Percentiles rank a stretch among this genome's conserved stretches.
Conservation (phyloP, 192 early-diverging fungal species). For the Coemansia sp. region DNA sequence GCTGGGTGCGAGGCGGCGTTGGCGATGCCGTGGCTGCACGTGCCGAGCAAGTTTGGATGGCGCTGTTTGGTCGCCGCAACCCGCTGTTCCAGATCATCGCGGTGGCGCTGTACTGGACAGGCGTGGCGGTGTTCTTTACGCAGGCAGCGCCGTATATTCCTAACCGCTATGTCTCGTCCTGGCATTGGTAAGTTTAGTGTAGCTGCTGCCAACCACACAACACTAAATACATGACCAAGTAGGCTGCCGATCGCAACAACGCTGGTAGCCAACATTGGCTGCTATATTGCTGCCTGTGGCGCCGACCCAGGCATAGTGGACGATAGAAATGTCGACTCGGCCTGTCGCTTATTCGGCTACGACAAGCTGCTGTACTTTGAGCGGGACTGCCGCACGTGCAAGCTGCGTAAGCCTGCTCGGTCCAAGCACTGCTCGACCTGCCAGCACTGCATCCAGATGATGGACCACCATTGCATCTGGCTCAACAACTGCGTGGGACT, state of each 20-base stretch:
- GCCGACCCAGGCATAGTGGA: constrained; percentile 35
- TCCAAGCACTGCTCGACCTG: constrained; percentile 55
- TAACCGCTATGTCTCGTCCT: constrained; percentile 37
- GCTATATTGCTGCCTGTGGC: constrained; percentile 27
- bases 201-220: too few species aligned
- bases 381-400: constrained; percentile 33
- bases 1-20: constrained; percentile 8
- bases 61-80: constrained; percentile 42
- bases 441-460: constrained; percentile 40
- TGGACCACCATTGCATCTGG: constrained; percentile 57
- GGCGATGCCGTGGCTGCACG: constrained; percentile 14
- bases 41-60: constrained; percentile 22
- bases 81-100: constrained; percentile 40
- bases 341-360: constrained; percentile 23
- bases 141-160: constrained; percentile 40
- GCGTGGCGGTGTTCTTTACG: constrained; percentile 30
- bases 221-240: neutral
- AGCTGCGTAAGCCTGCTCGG: constrained; percentile 42
- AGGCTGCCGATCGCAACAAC: constrained; percentile 26
- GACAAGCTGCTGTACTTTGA: constrained; percentile 38
- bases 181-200: constrained; percentile 30
- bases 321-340: constrained; percentile 25
- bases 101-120: constrained; percentile 30
- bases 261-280: constrained; percentile 38
- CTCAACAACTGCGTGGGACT: constrained; percentile 56